Percentiles rank a stretch among this genome's conserved stretches.
Evolutionary conservation across 768 basidiomycete genomes (phyloP).

Genomic region (Russula griseocarnosa): DNA sequence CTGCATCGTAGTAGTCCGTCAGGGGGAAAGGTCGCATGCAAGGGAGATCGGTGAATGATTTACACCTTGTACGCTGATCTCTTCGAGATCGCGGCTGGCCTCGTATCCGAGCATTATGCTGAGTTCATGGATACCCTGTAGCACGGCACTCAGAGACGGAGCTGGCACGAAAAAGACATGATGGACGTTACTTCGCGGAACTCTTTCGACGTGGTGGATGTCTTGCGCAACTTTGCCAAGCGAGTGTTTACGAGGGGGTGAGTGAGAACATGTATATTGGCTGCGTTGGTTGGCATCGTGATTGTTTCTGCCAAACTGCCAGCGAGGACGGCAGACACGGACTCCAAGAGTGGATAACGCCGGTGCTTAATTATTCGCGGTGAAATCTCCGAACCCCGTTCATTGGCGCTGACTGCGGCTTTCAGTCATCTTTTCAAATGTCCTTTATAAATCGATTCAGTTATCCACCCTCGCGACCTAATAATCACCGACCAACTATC

Average conservation of each 20-base stretch:
- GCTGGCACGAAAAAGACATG: not conserved
- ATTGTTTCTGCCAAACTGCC: not conserved
- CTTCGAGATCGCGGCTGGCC: conserved; percentile 64
- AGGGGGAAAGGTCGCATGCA: not conserved
- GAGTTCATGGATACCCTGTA: conserved; percentile 68
- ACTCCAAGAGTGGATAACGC: not conserved
- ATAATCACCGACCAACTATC: too few species aligned
- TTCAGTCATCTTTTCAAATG: too few species aligned
- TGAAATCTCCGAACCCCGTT: not conserved
- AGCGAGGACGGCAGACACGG: not conserved
- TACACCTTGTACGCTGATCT: conserved; percentile 62
- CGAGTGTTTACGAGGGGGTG: conserved; percentile 28
- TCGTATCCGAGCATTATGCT: conserved; percentile 80
- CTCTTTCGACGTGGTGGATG: conserved; percentile 26
- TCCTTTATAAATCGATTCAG: too few species aligned
- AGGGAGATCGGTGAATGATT: not conserved
- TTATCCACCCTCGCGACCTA: too few species aligned
- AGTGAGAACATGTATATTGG: conserved; percentile 23
- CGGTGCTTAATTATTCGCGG: not conserved
- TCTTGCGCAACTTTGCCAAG: conserved; percentile 25
- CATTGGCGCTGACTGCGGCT: too few species aligned
- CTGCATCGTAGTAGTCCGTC: conserved; percentile 31
- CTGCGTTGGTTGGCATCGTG: conserved; percentile 17
- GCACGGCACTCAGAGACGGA: conserved; percentile 11
- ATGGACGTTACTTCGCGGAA: conserved; percentile 26